phyloP scores from a whole-genome alignment of 164 flowering plant genomes.

The Protea cynaroides region DNA sequence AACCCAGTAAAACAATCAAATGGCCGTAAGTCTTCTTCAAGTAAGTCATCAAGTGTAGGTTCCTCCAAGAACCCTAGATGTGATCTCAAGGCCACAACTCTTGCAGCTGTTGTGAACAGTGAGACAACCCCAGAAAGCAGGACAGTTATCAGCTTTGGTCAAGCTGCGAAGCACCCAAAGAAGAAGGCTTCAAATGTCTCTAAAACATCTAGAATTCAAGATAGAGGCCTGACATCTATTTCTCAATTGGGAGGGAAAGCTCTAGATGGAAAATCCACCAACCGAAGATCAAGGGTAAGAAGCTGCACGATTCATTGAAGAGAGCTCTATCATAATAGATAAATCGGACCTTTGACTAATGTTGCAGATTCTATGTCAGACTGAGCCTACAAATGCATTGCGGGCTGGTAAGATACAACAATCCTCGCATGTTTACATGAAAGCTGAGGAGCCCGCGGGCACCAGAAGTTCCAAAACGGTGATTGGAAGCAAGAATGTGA shows the following conservation, averaged over 20 bases:
- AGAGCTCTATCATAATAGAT: not conserved
- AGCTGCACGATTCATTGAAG: not conserved
- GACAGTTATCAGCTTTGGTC: slow-evolving; percentile 15
- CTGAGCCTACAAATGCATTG: slow-evolving; percentile 20
- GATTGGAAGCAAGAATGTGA: slow-evolving; percentile 31
- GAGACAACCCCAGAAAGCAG: slow-evolving; percentile 29
- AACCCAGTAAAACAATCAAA: slow-evolving; percentile 12
- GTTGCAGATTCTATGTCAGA: slow-evolving; percentile 24
- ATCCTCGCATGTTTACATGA: slow-evolving; percentile 11
- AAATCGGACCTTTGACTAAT: slow-evolving; percentile 2
- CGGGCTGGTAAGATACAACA: slow-evolving; percentile 10
- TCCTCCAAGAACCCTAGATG: slow-evolving; percentile 32
- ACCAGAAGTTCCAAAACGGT: slow-evolving; percentile 4
- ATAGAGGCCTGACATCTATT: slow-evolving; percentile 8
- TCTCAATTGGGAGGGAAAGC: slow-evolving; percentile 10
- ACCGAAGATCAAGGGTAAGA: slow-evolving; percentile 42
- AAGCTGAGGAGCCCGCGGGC: slow-evolving; percentile 13
- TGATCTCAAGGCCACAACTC: slow-evolving; percentile 12
- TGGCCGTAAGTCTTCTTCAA: slow-evolving; percentile 35
- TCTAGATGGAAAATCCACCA: slow-evolving; percentile 9
- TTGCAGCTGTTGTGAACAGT: slow-evolving; percentile 3
- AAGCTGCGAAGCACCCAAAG: slow-evolving; percentile 13
- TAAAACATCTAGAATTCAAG: slow-evolving; percentile 14
- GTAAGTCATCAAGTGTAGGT: slow-evolving; percentile 62
- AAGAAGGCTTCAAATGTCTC: slow-evolving; percentile 12